Evolutionary conservation across 2,329 filamentous ascomycete genomes (phyloP).

Genomic region (Colletotrichum chlorophyti): DNA sequence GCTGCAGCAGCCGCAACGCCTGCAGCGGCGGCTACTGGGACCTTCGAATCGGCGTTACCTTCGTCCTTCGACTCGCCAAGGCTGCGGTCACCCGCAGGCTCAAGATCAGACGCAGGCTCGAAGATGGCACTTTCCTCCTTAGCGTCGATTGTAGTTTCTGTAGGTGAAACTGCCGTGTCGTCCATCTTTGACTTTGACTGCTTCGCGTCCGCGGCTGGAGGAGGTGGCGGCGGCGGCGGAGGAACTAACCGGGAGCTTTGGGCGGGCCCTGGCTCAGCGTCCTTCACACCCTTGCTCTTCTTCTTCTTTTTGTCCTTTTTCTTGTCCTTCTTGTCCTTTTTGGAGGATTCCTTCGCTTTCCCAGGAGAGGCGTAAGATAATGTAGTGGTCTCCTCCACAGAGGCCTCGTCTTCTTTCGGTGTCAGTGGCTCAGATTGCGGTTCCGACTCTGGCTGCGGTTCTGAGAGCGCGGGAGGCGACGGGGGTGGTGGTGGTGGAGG

Average conservation of each 20-base stretch:
- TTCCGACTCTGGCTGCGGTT: not conserved
- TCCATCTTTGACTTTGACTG: constrained; percentile 10
- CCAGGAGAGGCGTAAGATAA: too few relatives aligned
- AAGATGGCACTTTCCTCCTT: not conserved
- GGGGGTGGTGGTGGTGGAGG: not conserved
- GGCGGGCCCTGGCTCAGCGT: constrained; percentile 5
- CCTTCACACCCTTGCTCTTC: constrained; percentile 27
- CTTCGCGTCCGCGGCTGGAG: constrained; percentile 5
- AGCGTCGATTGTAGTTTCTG: not conserved
- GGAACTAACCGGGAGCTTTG: not conserved
- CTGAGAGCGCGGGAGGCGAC: not conserved
- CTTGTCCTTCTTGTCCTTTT: constrained; percentile 26
- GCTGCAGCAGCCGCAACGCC: not conserved
- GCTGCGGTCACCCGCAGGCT: not conserved
- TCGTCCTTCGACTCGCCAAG: not conserved
- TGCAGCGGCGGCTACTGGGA: not conserved
- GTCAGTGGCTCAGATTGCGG: not conserved
- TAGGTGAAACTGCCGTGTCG: not conserved
- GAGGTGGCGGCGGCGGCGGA: constrained; percentile 3
- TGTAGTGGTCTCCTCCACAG: not conserved
- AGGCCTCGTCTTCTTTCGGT: not conserved
- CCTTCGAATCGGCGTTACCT: not conserved
- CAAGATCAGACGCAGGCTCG: not conserved
- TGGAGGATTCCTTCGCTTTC: constrained; percentile 14
- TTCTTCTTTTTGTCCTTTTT: constrained; percentile 30